Evolutionary conservation across 352 stramenopile species (phyloP).

Genomic region (Pythium aristosporum): DNA sequence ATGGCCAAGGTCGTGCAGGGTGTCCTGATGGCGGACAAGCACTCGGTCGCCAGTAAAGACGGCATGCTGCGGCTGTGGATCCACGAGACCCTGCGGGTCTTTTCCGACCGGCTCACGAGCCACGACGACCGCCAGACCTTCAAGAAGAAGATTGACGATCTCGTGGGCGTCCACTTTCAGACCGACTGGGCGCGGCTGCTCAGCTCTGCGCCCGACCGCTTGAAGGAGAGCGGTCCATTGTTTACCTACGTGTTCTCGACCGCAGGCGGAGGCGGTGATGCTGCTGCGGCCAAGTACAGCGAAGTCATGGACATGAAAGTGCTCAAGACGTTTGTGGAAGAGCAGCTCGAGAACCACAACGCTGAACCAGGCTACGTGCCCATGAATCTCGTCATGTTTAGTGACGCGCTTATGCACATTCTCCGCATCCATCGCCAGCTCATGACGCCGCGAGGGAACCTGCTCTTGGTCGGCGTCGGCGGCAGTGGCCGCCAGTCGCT

Average conservation of each 20-base stretch:
- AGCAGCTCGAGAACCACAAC: conserved; percentile 92
- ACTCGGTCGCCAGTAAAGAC: conserved; percentile 68
- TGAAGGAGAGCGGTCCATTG: conserved; percentile 79
- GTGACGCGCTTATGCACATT: conserved; percentile 90
- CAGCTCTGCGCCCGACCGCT: conserved; percentile 47
- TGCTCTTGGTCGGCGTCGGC: conserved; percentile 92
- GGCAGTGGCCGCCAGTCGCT: conserved; percentile 90
- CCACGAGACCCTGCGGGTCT: conserved; percentile 89
- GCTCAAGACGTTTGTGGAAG: conserved; percentile 88
- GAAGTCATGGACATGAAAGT: conserved; percentile 86
- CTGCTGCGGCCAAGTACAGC: conserved; percentile 43
- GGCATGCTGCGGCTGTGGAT: conserved; percentile 85
- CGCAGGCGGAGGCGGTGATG: conserved; percentile 29
- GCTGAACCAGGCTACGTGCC: conserved; percentile 83
- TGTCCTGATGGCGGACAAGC: conserved; percentile 71
- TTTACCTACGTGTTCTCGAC: conserved; percentile 83
- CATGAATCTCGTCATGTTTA: conserved; percentile 92
- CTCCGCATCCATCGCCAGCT: conserved; percentile 90
- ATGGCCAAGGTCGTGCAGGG: conserved; percentile 90
- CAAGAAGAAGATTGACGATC: conserved; percentile 81
- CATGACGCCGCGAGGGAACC: conserved; percentile 85
- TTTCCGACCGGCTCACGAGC: conserved; percentile 90
- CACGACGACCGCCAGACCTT: conserved; percentile 88
- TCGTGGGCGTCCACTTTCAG: conserved; percentile 75
- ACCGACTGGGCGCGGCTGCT: conserved; percentile 75